Evolutionary conservation across 1,139 yeast species (phyloP).

Genomic region (Fermentozyma sake): DNA sequence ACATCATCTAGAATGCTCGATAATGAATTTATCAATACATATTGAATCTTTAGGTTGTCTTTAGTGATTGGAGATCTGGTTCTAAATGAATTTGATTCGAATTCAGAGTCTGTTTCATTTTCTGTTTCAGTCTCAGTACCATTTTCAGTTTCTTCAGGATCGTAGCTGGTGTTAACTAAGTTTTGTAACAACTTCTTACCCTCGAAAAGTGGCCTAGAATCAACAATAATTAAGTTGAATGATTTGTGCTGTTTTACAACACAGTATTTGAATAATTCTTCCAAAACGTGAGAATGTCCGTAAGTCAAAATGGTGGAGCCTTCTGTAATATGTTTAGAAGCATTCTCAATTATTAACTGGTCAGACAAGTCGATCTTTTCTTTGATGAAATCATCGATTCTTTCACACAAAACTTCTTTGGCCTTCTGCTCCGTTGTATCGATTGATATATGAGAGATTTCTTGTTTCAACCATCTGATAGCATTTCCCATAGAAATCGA

Average conservation of each 20-base stretch:
- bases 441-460: slow-evolving; percentile 72
- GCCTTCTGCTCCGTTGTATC: slow-evolving; percentile 73
- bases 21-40: slow-evolving; percentile 74
- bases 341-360: slow-evolving; percentile 75
- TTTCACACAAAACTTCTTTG: slow-evolving; percentile 57
- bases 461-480: slow-evolving; percentile 94
- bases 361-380: slow-evolving; percentile 86
- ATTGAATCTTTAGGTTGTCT: slow-evolving; percentile 39
- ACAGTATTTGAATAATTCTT: slow-evolving; percentile 71
- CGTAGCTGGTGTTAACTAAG: slow-evolving; percentile 39
- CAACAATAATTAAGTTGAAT: slow-evolving; percentile 83
- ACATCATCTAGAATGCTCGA: slow-evolving; percentile 75
- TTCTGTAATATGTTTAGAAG: slow-evolving; percentile 69
- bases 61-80: slow-evolving; percentile 25
- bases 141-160: slow-evolving; percentile 42
- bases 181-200: slow-evolving; percentile 73
- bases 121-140: slow-evolving; percentile 26
- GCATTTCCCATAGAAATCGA: slow-evolving; percentile 97
- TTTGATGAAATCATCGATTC: slow-evolving; percentile 75
- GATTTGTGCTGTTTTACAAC: slow-evolving; percentile 53
- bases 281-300: slow-evolving; percentile 84
- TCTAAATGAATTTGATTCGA: slow-evolving; percentile 3
- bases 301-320: slow-evolving; percentile 82
- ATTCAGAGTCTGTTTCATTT: slow-evolving; percentile 6
- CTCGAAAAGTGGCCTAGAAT: slow-evolving; percentile 93